Evolutionary conservation across 768 basidiomycete species (phyloP).

Genomic region (Boletus vinaceobasis): DNA sequence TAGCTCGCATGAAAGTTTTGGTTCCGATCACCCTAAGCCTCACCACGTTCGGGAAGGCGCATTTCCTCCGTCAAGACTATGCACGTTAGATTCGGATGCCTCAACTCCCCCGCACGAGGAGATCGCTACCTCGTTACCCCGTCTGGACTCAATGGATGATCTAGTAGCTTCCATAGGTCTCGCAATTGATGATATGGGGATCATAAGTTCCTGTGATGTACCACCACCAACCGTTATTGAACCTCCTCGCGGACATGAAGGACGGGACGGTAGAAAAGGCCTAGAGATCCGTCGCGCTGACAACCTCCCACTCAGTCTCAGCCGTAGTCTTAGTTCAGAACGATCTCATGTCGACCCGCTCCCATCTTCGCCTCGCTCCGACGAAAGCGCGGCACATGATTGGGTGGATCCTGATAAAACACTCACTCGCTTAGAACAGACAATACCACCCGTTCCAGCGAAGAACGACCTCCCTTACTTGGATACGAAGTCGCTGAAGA

Average conservation of each 20-base stretch:
- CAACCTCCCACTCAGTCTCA: slow-evolving; percentile 6
- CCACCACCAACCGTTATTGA: slow-evolving; percentile 41
- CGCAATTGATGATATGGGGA: slow-evolving; percentile 39
- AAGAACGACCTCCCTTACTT: slow-evolving; percentile 22
- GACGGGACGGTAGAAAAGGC: slow-evolving; percentile 20
- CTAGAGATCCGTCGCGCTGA: slow-evolving; percentile 33
- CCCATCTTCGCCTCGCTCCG: slow-evolving; percentile 18
- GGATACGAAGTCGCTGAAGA: slow-evolving; percentile 26
- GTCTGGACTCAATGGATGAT: slow-evolving; percentile 35
- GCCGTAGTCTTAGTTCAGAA: slow-evolving; percentile 14
- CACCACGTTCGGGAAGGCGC: slow-evolving; percentile 60
- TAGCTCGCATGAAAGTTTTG: slow-evolving; percentile 26
- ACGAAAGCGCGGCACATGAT: slow-evolving; percentile 15
- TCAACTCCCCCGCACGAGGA: slow-evolving; percentile 16
- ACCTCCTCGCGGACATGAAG: slow-evolving; percentile 36
- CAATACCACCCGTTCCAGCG: slow-evolving; percentile 30
- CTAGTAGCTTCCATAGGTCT: slow-evolving; percentile 36
- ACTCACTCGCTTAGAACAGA: slow-evolving; percentile 13
- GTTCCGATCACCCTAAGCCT: slow-evolving; percentile 9
- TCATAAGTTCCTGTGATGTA: slow-evolving; percentile 30
- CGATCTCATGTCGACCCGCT: slow-evolving; percentile 1
- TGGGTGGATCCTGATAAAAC: slow-evolving; percentile 20
- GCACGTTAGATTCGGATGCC: slow-evolving; percentile 22
- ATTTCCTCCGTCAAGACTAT: slow-evolving; percentile 47
- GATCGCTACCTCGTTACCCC: slow-evolving; percentile 20